These are phyloP conservation scores for Candida suzukii DNA, from an alignment of 805 yeast genomes.

Conservation along the genomic window DNA sequence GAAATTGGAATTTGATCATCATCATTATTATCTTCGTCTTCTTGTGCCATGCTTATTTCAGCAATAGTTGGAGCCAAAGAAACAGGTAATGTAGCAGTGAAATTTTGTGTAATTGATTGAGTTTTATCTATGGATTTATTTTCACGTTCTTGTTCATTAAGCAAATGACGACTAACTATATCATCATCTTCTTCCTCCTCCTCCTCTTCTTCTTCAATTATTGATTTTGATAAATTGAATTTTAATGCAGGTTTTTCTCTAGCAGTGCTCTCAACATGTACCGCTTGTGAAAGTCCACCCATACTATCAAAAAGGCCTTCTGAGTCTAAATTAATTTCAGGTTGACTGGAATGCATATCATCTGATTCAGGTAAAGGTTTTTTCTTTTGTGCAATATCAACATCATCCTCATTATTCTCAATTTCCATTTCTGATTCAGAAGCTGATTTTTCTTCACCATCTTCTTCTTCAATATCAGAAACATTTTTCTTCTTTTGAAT, in stretches of 20 bases:
- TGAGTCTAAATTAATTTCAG: background rate
- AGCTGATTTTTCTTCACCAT: background rate
- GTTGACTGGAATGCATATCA: background rate
- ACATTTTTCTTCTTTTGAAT: slow-evolving; percentile 6
- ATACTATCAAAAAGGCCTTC: background rate
- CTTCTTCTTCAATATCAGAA: background rate
- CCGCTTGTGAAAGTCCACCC: background rate
- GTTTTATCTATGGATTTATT: background rate
- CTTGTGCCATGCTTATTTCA: no score
- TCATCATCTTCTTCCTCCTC: background rate
- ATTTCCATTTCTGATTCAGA: background rate
- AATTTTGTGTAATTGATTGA: background rate
- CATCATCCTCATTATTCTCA: background rate
- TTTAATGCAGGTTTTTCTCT: slow-evolving; percentile 1
- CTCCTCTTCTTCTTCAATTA: slow-evolving; percentile 3
- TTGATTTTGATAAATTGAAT: background rate
- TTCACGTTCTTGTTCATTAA: background rate
- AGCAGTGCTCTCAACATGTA: slow-evolving; percentile 1
- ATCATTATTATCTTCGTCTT: slow-evolving; percentile 3
- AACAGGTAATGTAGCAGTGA: background rate
- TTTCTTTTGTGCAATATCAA: no score
- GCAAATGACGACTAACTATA: no score
- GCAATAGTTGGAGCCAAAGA: background rate
- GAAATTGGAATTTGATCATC: background rate
- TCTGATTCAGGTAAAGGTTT: no score